Evolutionary conservation across 1,284 basidiomycete genomes (phyloP).

Genomic region (Gastroboletus turbinatus): DNA sequence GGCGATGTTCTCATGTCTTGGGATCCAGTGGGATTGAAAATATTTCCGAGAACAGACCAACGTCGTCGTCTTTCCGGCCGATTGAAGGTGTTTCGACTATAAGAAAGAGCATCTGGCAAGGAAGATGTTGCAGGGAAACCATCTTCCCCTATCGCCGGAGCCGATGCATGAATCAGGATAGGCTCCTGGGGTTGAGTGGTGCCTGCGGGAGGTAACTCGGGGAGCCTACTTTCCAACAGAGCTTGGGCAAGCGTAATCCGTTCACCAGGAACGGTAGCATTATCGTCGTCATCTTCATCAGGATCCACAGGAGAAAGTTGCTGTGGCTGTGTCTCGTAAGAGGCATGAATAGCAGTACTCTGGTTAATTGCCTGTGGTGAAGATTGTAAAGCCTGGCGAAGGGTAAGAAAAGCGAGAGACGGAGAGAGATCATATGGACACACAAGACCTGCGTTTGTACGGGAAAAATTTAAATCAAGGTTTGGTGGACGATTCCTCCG

Average conservation of each 20-base stretch:
- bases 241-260: constrained; percentile 70
- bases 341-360: constrained; percentile 7
- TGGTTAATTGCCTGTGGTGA: constrained; percentile 32
- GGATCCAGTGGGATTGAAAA: constrained; percentile 34
- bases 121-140: constrained; percentile 48
- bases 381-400: constrained; percentile 58
- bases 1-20: constrained; percentile 31
- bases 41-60: constrained; percentile 49
- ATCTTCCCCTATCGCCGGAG: constrained; percentile 39
- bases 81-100: constrained; percentile 30
- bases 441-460: constrained; percentile 36
- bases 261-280: constrained; percentile 40
- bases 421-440: constrained; percentile 54
- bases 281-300: constrained; percentile 66
- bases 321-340: constrained; percentile 19
- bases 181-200: constrained; percentile 62
- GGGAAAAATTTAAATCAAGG: constrained; percentile 54
- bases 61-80: constrained; percentile 32
- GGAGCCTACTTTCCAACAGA: constrained; percentile 72
- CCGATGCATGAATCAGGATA: constrained; percentile 53
- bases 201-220: constrained; percentile 70
- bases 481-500: constrained; percentile 63
- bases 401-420: constrained; percentile 60
- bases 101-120: constrained; percentile 46
- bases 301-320: constrained; percentile 41